These are phyloP conservation scores for Amanita rimosa DNA, from an alignment of 768 basidiomycete species.

Conservation along the genomic window DNA sequence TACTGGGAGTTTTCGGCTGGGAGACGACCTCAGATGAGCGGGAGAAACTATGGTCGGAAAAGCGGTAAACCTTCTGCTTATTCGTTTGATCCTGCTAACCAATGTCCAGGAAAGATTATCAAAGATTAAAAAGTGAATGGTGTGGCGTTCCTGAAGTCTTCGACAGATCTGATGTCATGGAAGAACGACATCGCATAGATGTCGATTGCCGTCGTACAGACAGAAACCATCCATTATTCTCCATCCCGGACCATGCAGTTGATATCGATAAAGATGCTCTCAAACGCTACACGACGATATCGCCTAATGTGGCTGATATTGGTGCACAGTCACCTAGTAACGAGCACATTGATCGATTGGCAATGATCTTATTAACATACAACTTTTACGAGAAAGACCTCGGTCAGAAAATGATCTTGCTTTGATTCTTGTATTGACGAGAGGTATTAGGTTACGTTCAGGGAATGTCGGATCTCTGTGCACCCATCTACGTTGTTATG, in stretches of 20 bases:
- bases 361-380: constrained; percentile 80
- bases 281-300: constrained; percentile 59
- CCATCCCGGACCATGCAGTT: constrained; percentile 26
- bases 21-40: constrained; percentile 53
- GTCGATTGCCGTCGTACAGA: constrained; percentile 97
- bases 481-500: constrained; percentile 89
- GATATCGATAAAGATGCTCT: constrained; percentile 38
- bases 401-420: constrained; percentile 29
- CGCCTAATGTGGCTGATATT: constrained; percentile 58
- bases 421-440: constrained; percentile 2
- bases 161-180: constrained; percentile 67
- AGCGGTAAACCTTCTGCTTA: constrained; percentile 30
- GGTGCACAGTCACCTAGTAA: constrained; percentile 86
- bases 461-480: constrained; percentile 95
- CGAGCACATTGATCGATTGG: constrained; percentile 85
- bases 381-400: constrained; percentile 84
- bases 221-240: constrained; percentile 84
- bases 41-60: constrained; percentile 45
- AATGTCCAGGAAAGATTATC: constrained; percentile 51
- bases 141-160: constrained; percentile 74
- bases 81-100: constrained; percentile 1
- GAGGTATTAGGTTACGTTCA: constrained; percentile 75
- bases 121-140: constrained; percentile 69
- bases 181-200: constrained; percentile 90
- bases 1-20: constrained; percentile 83